These are phyloP conservation scores for Calonectria henricotiae DNA, from an alignment of 2,329 filamentous ascomycete species.

Conservation along the genomic window DNA sequence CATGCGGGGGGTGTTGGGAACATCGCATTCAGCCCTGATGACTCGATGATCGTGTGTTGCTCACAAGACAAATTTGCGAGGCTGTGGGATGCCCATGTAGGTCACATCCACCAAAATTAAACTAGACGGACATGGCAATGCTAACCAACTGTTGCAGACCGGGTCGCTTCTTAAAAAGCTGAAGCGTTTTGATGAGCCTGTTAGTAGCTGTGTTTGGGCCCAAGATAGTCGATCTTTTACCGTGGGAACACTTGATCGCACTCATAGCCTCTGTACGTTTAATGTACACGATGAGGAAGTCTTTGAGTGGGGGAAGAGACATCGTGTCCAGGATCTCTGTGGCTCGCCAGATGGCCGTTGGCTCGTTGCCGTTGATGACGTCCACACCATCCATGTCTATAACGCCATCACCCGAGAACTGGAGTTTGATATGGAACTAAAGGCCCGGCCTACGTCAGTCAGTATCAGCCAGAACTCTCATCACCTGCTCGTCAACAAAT, in stretches of 20 bases:
- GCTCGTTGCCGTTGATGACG: slow-evolving; percentile 83
- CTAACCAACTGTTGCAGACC: slow-evolving; percentile 63
- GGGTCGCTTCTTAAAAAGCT: slow-evolving; percentile 77
- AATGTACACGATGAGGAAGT: slow-evolving; percentile 74
- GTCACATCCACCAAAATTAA: slow-evolving; percentile 48
- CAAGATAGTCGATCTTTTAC: slow-evolving; percentile 84
- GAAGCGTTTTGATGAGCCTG: slow-evolving; percentile 83
- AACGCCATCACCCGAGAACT: slow-evolving; percentile 83
- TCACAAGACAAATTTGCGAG: slow-evolving; percentile 81
- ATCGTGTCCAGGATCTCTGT: slow-evolving; percentile 88
- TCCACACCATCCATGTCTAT: slow-evolving; percentile 84
- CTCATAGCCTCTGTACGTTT: slow-evolving; percentile 80
- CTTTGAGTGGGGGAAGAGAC: slow-evolving; percentile 78
- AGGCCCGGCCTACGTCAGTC: slow-evolving; percentile 82
- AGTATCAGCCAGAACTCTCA: slow-evolving; percentile 86
- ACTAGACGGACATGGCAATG: neutral
- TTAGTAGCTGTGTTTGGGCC: slow-evolving; percentile 93
- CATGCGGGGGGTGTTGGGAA: slow-evolving; percentile 84
- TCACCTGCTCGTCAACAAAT: slow-evolving; percentile 86
- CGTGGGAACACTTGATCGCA: slow-evolving; percentile 82
- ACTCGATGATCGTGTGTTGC: slow-evolving; percentile 88
- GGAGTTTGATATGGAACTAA: slow-evolving; percentile 79
- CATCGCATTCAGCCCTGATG: slow-evolving; percentile 93
- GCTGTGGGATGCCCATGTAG: slow-evolving; percentile 82
- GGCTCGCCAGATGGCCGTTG: slow-evolving; percentile 85